A percentile compares a stretch with the other conserved stretches of the same genome.
phyloP scores from a whole-genome alignment of 2,329 filamentous ascomycete genomes.

The Aspergillus sp. region DNA sequence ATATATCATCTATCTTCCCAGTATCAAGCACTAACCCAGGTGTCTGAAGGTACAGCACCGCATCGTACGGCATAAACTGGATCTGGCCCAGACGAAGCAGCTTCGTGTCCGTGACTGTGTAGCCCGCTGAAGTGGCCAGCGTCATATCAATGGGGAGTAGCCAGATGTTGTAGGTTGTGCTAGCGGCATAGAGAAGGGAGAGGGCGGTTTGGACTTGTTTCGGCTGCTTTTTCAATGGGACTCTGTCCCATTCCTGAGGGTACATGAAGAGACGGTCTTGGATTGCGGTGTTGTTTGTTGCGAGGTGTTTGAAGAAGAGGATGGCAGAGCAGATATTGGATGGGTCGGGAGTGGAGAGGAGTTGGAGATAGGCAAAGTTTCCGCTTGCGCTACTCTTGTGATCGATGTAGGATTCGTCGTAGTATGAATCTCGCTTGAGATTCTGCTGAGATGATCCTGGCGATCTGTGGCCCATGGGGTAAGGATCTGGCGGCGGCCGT shows the following conservation, averaged over 20 bases:
- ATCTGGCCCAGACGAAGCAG: constrained; percentile 30
- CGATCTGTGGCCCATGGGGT: constrained; percentile 7
- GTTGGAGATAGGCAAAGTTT: constrained; percentile 37
- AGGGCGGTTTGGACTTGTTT: constrained; percentile 26
- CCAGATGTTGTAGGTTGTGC: constrained; percentile 34
- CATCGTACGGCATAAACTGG: constrained; percentile 37
- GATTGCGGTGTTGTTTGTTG: constrained; percentile 24
- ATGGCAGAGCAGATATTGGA: constrained; percentile 40
- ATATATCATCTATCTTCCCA: constrained; percentile 29
- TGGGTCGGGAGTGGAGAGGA: constrained; percentile 35
- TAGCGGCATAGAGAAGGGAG: constrained; percentile 30
- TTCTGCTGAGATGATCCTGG: constrained; percentile 16
- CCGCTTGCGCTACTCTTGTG: constrained; percentile 9
- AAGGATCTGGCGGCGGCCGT: constrained; percentile 16
- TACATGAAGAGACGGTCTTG: constrained; percentile 41
- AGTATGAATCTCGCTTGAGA: constrained; percentile 11
- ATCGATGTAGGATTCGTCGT: constrained; percentile 1
- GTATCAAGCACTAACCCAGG: constrained; percentile 35
- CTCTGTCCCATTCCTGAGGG: constrained; percentile 37
- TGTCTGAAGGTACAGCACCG: constrained; percentile 36
- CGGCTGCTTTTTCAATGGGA: constrained; percentile 15
- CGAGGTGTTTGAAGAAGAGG: constrained; percentile 36
- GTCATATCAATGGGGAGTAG: constrained; percentile 36
- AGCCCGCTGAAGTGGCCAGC: constrained; percentile 23
- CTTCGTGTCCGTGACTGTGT: constrained; percentile 27